Evolutionary conservation across 2,329 filamentous ascomycete genomes (phyloP).

Genomic region (Calonectria crousiana): DNA sequence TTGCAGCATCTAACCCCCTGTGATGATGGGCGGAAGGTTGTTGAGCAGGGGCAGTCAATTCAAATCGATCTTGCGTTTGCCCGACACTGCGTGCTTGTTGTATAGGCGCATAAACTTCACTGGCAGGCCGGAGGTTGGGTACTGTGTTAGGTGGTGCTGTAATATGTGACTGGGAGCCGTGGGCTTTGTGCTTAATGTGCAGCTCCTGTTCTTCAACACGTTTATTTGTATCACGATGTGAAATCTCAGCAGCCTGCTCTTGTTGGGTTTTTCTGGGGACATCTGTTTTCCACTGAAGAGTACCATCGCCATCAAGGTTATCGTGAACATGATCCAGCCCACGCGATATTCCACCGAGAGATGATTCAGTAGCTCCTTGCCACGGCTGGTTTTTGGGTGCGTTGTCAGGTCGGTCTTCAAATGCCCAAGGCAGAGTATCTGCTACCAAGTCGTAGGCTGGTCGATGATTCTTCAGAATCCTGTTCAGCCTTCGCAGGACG

Average conservation of each 20-base stretch:
- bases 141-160: slow-evolving; percentile 20
- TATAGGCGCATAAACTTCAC: slow-evolving; percentile 47
- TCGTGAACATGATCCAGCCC: background rate
- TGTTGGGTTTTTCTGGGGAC: background rate
- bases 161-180: background rate
- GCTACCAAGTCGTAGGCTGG: slow-evolving; percentile 51
- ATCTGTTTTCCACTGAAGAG: background rate
- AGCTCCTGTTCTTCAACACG: background rate
- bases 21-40: slow-evolving; percentile 8
- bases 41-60: background rate
- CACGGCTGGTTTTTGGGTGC: slow-evolving; percentile 3
- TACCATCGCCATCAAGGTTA: background rate
- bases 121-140: slow-evolving; percentile 44
- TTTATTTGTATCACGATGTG: background rate
- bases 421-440: slow-evolving; percentile 54
- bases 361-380: background rate
- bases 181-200: background rate
- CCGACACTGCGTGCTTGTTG: background rate
- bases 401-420: slow-evolving; percentile 36
- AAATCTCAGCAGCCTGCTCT: background rate
- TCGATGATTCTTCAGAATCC: slow-evolving; percentile 45
- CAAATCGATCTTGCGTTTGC: slow-evolving; percentile 2
- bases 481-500: slow-evolving; percentile 45
- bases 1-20: slow-evolving; percentile 3
- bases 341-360: background rate